Evolutionary conservation across 768 basidiomycete species (phyloP).

Genomic region (Rhodotorula taiwanensis): DNA sequence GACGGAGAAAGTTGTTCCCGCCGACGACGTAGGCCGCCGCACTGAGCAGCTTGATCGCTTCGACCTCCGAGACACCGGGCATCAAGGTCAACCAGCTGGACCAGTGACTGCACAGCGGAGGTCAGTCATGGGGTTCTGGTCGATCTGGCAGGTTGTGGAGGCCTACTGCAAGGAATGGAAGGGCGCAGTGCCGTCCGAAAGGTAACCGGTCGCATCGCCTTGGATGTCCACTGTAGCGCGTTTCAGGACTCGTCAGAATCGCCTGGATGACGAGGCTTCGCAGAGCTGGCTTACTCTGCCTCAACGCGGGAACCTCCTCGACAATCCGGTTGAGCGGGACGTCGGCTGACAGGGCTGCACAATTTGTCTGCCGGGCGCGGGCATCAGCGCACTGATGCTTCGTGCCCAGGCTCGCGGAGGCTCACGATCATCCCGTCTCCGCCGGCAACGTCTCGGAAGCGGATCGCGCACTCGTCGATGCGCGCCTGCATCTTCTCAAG

Average conservation of each 20-base stretch:
- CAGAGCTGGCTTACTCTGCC: no score
- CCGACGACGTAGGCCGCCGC: slow-evolving; percentile 17
- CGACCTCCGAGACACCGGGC: slow-evolving; percentile 2
- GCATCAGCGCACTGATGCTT: no score
- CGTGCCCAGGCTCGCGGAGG: no score
- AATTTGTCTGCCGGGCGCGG: background rate
- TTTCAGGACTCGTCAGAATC: background rate
- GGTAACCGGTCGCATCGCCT: slow-evolving; percentile 27
- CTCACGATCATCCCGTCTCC: slow-evolving; percentile 30
- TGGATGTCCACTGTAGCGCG: slow-evolving; percentile 20
- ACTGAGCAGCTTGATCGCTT: slow-evolving; percentile 15
- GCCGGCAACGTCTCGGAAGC: slow-evolving; percentile 18
- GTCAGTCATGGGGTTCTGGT: background rate
- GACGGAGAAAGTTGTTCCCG: slow-evolving; percentile 27
- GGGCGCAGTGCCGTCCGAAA: slow-evolving; percentile 10
- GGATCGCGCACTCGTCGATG: slow-evolving; percentile 16
- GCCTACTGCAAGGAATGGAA: slow-evolving; percentile 25
- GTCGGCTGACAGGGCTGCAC: slow-evolving; percentile 13
- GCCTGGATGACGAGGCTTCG: no score
- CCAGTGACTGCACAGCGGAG: slow-evolving; percentile 24
- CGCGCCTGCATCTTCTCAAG: slow-evolving; percentile 18
- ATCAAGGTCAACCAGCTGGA: slow-evolving; percentile 27
- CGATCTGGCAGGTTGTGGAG: background rate
- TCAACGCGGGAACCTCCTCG: slow-evolving; percentile 21
- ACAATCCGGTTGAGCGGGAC: slow-evolving; percentile 19